phyloP scores from a whole-genome alignment of 495 filamentous ascomycete species.

The Hypoxylon crocopeplum region DNA sequence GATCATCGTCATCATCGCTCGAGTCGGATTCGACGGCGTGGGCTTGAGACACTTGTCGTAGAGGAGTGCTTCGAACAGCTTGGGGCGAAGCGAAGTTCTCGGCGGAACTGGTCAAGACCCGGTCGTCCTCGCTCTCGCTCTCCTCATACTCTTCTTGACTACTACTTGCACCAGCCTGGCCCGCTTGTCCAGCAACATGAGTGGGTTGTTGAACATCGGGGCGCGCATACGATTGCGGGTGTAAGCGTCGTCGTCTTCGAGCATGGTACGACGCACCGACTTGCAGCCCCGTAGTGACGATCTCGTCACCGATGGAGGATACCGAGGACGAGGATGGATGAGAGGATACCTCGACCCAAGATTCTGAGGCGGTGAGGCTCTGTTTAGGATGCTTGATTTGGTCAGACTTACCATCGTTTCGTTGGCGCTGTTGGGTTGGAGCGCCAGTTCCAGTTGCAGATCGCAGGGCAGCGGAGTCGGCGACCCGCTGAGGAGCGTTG shows the following conservation, averaged over 20 bases:
- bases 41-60: slow-evolving; percentile 29
- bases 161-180: slow-evolving; percentile 59
- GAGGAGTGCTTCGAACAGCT: slow-evolving; percentile 25
- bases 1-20: slow-evolving; percentile 79
- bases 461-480: slow-evolving; percentile 23
- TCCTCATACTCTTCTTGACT: slow-evolving; percentile 64
- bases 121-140: slow-evolving; percentile 85
- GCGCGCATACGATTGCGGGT: slow-evolving; percentile 52
- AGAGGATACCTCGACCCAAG: slow-evolving; percentile 95
- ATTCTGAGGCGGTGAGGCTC: slow-evolving; percentile 66
- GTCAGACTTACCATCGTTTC: slow-evolving; percentile 38
- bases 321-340: slow-evolving; percentile 88
- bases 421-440: slow-evolving; percentile 35
- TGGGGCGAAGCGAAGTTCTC: slow-evolving; percentile 65
- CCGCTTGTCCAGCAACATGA: slow-evolving; percentile 54
- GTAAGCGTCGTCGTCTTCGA: slow-evolving; percentile 62
- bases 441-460: slow-evolving; percentile 22
- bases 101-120: slow-evolving; percentile 82
- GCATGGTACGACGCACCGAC: slow-evolving; percentile 64
- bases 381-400: slow-evolving; percentile 4
- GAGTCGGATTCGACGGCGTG: slow-evolving; percentile 60
- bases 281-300: slow-evolving; percentile 83
- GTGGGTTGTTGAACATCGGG: slow-evolving; percentile 36
- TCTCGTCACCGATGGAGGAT: slow-evolving; percentile 88
- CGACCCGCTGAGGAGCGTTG: slow-evolving; percentile 25